Evolutionary conservation across 176 grass and related monocot species (phyloP).

Genomic region (Rhynchospora pubera): DNA sequence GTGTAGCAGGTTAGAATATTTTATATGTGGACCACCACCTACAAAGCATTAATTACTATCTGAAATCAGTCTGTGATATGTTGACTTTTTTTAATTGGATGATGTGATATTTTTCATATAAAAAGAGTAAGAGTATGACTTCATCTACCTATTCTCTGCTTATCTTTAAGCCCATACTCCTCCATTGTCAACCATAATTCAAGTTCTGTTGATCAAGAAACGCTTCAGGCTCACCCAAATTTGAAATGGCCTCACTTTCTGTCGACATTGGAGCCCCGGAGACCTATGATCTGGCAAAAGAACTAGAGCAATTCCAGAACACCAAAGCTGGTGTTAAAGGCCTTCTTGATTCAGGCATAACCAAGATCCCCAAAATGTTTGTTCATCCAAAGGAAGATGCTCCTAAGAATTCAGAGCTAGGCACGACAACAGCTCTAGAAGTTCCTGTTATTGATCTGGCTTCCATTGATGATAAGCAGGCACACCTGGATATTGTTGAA

Average conservation of each 20-base stretch:
- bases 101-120: neutral
- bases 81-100: neutral
- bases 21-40: neutral
- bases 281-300: constrained; percentile 14
- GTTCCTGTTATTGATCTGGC: constrained; percentile 19
- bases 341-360: constrained; percentile 25
- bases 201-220: constrained; percentile 10
- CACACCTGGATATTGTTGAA: neutral
- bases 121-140: neutral
- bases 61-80: neutral
- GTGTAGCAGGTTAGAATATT: neutral
- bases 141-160: neutral
- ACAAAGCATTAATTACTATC: neutral
- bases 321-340: constrained; percentile 19
- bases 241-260: neutral
- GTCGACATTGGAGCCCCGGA: neutral
- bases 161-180: neutral
- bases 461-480: neutral
- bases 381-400: constrained; percentile 17
- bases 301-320: constrained; percentile 6
- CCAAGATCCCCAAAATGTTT: constrained; percentile 25
- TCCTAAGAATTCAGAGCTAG: neutral
- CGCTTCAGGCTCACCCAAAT: neutral
- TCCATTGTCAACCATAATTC: neutral
- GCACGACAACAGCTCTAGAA: neutral